A percentile compares a stretch with the other conserved stretches of the same genome.
Evolutionary conservation across 805 yeast species (phyloP).

Genomic region (Pichia paraexigua): DNA sequence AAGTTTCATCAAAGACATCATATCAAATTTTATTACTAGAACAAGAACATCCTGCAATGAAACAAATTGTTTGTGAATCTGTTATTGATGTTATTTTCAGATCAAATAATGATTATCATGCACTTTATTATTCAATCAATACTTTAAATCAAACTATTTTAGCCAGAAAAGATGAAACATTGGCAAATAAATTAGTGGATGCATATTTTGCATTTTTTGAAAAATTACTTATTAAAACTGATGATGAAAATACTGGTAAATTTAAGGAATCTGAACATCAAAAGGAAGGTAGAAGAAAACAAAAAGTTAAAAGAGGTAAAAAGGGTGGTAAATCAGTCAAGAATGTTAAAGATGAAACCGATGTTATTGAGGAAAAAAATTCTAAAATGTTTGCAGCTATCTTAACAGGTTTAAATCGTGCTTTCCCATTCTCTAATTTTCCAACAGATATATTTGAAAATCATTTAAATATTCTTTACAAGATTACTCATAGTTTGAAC

Average conservation of each 20-base stretch:
- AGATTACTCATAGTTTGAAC: constrained; percentile 88
- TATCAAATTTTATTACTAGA: constrained; percentile 70
- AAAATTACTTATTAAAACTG: constrained; percentile 65
- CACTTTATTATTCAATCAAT: constrained; percentile 79
- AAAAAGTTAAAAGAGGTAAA: constrained; percentile 72
- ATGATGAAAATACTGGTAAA: constrained; percentile 34
- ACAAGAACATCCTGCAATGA: constrained; percentile 96
- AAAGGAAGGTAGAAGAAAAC: constrained; percentile 57
- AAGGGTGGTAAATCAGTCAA: constrained; percentile 82
- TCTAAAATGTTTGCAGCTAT: constrained; percentile 83
- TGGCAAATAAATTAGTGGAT: constrained; percentile 76
- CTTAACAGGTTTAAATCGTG: constrained; percentile 90
- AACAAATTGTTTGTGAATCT: constrained; percentile 65
- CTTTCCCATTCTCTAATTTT: constrained; percentile 83
- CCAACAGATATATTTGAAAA: constrained; percentile 60
- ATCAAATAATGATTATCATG: constrained; percentile 71
- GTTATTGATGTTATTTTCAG: constrained; percentile 75
- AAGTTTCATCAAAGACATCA: constrained; percentile 84
- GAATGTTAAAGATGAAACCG: constrained; percentile 53
- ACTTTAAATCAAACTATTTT: constrained; percentile 91
- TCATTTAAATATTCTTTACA: constrained; percentile 79
- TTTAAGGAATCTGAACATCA: constrained; percentile 41
- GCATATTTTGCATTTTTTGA: constrained; percentile 85
- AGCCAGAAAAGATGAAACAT: constrained; percentile 63
- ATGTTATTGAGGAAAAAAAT: constrained; percentile 68